Base-by-base conservation (phyloP, 306 rosid genomes). In the Inga leiocalycina region DNA sequence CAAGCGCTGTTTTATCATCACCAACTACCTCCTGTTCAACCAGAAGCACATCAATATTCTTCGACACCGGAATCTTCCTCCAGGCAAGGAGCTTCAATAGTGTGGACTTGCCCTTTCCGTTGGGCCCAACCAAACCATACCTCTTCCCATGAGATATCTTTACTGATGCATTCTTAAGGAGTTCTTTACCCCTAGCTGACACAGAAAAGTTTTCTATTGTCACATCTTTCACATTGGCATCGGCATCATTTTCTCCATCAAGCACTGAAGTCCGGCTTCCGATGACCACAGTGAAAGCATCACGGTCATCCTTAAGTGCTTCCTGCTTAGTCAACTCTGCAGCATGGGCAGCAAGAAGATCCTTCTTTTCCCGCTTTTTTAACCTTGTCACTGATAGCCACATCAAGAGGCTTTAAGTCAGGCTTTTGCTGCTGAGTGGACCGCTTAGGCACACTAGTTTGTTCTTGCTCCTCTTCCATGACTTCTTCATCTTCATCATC, bases 231-330 rank as follows among this genome's bases (percentile, higher is more conserved):
- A 88, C 84, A 72, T 88, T 88, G 69, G 91, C 91, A 86, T 86
- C 87, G 12, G 78, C 86, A 10, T 84, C 88, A 71, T 84, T 80
- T 22, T 84, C 83, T 66, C 94, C 93, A 61, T 90, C 93, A 57
- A 88, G 88, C 64, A 89, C 87, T 32, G 89, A 87, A 24, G 88
- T 77, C 14, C 90, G 88, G 56, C 92, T 91, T 51, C 92, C 89
- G 22, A 91, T 89, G 66, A 89, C 91, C 71, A 91, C 94, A 78
- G 92, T 91, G 79, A 91, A 91, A 65, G 94, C 94, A 85, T 91
- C 94, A 51, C 71, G 94, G 76, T 89, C 92, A 45, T 91, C 89
- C 81, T 64, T 88, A 72, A 90, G 88, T 56, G 89, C 94, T 46
- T 88, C 92, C 81, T 77, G 54, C 80, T 85, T 88, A 20, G 92